These are phyloP conservation scores for Sporothrix protearum DNA, from an alignment of 2,329 filamentous ascomycete genomes.

Conservation along the genomic window DNA sequence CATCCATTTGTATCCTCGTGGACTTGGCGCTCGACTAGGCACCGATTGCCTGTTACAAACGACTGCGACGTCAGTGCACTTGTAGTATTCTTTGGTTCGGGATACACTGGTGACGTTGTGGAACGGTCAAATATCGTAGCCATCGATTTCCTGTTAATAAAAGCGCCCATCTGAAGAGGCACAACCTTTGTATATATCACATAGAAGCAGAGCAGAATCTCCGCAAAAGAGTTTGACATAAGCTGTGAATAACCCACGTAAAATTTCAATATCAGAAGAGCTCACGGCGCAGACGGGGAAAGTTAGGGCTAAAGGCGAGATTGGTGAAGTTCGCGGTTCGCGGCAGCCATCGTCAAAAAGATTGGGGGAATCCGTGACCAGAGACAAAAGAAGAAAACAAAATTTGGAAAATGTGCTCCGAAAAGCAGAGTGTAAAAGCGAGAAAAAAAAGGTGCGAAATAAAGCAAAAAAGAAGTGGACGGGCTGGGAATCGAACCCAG, in stretches of 20 bases:
- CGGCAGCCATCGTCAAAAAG: no score
- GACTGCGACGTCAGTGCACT: not conserved
- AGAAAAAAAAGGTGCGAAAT: not conserved
- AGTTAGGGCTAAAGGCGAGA: not conserved
- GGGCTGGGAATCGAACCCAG: slow-evolving; percentile 1
- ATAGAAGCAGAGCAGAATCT: not conserved
- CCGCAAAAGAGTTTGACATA: no score
- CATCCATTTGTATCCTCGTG: not conserved
- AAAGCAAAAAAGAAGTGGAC: not conserved
- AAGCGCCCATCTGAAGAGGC: not conserved
- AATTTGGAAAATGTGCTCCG: no score
- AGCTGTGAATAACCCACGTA: no score
- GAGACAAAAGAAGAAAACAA: no score
- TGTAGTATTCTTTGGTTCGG: no score
- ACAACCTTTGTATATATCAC: no score
- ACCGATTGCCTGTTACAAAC: not conserved
- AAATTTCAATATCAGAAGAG: not conserved
- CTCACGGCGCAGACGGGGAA: not conserved
- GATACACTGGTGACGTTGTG: not conserved
- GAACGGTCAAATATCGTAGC: not conserved
- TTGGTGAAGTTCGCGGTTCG: no score
- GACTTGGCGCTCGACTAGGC: not conserved
- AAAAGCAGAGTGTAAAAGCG: not conserved
- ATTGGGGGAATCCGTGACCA: no score
- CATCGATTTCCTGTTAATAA: not conserved